Conservation (phyloP, 2,329 filamentous ascomycete genomes). For the Orbilia blumenaviensis region DNA sequence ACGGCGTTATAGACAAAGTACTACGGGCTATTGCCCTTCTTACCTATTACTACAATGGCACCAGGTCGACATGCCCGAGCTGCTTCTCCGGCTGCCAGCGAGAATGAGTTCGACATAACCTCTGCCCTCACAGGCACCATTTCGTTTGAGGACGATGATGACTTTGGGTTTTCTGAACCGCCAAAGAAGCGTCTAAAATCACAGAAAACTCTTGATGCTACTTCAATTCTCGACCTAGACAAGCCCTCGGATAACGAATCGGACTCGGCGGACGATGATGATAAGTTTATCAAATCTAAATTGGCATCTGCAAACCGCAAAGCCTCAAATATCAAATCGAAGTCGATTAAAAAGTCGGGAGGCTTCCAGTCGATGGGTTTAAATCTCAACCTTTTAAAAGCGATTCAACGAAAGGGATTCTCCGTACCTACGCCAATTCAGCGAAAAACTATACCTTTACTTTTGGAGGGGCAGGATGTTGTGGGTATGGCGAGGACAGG, state of each 20-base stretch:
- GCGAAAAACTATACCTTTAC: constrained; percentile 90
- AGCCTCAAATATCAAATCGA: constrained; percentile 79
- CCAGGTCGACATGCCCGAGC: constrained; percentile 69
- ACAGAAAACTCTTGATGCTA: constrained; percentile 68
- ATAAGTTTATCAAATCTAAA: constrained; percentile 86
- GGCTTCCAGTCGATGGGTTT: constrained; percentile 93
- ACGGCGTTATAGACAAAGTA: background rate
- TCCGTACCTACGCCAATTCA: constrained; percentile 97
- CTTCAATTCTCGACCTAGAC: constrained; percentile 70
- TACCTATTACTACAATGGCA: constrained; percentile 34
- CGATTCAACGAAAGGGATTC: constrained; percentile 93
- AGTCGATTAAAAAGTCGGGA: constrained; percentile 90
- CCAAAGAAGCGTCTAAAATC: constrained; percentile 60
- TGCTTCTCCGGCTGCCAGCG: constrained; percentile 82
- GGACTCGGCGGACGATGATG: constrained; percentile 73
- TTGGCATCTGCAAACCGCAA: constrained; percentile 91
- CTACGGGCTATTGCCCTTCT: background rate
- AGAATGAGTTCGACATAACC: constrained; percentile 91
- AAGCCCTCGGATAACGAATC: constrained; percentile 66
- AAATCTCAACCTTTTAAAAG: constrained; percentile 74
- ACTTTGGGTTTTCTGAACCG: constrained; percentile 63
- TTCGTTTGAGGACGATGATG: constrained; percentile 73
- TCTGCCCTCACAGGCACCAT: constrained; percentile 64
- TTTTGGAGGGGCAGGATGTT: constrained; percentile 91
- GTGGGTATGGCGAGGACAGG: constrained; percentile 99